phyloP scores from a whole-genome alignment of 2,329 filamentous ascomycete species.

The Penicillium sp. region DNA sequence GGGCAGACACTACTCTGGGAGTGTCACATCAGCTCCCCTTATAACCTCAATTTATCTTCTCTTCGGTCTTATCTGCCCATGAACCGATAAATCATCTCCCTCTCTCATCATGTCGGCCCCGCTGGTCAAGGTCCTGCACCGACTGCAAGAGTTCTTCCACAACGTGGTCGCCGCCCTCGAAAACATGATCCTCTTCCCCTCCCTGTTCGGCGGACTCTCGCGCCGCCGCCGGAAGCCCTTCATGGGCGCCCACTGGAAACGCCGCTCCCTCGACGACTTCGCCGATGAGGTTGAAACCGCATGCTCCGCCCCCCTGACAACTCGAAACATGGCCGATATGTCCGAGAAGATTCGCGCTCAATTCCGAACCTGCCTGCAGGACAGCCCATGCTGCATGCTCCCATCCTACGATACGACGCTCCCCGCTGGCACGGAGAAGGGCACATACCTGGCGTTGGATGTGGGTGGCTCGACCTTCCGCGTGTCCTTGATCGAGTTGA shows the following conservation, averaged over 20 bases:
- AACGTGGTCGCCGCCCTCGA: constrained; percentile 44
- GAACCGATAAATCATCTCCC: constrained; percentile 3
- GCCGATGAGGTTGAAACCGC: constrained; percentile 41
- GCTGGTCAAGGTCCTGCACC: constrained; percentile 42
- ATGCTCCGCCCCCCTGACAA: constrained; percentile 39
- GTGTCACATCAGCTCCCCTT: constrained; percentile 22
- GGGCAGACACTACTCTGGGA: constrained; percentile 24
- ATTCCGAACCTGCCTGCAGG: constrained; percentile 56
- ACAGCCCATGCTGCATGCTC: constrained; percentile 64
- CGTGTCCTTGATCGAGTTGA: constrained; percentile 61
- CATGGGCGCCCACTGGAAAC: constrained; percentile 36
- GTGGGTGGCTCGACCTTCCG: constrained; percentile 69
- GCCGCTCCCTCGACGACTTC: constrained; percentile 41
- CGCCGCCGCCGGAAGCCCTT: constrained; percentile 36
- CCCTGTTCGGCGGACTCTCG: constrained; percentile 37
- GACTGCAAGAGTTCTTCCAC: constrained; percentile 44
- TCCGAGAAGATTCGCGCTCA: constrained; percentile 51
- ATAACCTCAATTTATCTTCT: constrained; percentile 18
- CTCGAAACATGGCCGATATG: constrained; percentile 44
- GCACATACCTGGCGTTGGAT: constrained; percentile 64
- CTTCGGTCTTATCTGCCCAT: constrained; percentile 18
- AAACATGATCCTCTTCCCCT: constrained; percentile 44
- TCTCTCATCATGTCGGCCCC: constrained; percentile 35
- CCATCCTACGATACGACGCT: constrained; percentile 66
- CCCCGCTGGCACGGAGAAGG: constrained; percentile 60